Percentiles rank a stretch among this genome's conserved stretches.
phyloP scores from a whole-genome alignment of 108 stramenopile genomes.

The Asterionellopsis glacialis region DNA sequence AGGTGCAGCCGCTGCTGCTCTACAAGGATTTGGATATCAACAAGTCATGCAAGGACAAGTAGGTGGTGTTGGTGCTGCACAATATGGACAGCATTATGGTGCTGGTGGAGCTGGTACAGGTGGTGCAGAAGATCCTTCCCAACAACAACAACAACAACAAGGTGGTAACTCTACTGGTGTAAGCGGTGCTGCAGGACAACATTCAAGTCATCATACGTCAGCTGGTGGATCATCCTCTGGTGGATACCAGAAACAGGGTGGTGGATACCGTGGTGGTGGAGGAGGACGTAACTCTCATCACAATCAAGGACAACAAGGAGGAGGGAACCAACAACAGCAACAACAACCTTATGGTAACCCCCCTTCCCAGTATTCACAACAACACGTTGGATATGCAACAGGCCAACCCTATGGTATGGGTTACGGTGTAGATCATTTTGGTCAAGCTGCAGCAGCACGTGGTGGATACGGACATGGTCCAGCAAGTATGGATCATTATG shows the following conservation, averaged over 20 bases:
- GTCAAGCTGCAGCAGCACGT: background rate
- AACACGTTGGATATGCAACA: background rate
- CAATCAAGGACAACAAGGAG: constrained; percentile 16
- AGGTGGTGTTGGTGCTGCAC: constrained; percentile 67
- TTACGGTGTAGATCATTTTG: background rate
- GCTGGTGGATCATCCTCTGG: constrained; percentile 12
- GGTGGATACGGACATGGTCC: background rate
- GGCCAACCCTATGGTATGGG: constrained; percentile 4
- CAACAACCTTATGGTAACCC: constrained; percentile 57
- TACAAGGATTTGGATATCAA: constrained; percentile 68
- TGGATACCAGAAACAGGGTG: constrained; percentile 62
- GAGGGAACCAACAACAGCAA: constrained; percentile 10
- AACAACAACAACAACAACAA: no score
- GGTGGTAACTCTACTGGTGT: no score
- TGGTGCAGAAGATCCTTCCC: constrained; percentile 7
- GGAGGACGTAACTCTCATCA: constrained; percentile 40
- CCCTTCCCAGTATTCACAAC: constrained; percentile 32
- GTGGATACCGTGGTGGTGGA: constrained; percentile 53
- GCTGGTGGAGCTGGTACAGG: constrained; percentile 13
- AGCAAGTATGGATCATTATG: background rate
- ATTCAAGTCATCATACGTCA: no score
- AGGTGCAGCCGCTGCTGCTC: constrained; percentile 40
- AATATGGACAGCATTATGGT: constrained; percentile 56
- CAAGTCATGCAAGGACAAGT: constrained; percentile 65
- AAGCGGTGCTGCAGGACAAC: no score